A percentile compares a stretch with the other conserved stretches of the same genome.
These are phyloP conservation scores for Bolboschoenus planiculmis DNA, from an alignment of 176 grass and related monocot genomes.

Conservation along the genomic window DNA sequence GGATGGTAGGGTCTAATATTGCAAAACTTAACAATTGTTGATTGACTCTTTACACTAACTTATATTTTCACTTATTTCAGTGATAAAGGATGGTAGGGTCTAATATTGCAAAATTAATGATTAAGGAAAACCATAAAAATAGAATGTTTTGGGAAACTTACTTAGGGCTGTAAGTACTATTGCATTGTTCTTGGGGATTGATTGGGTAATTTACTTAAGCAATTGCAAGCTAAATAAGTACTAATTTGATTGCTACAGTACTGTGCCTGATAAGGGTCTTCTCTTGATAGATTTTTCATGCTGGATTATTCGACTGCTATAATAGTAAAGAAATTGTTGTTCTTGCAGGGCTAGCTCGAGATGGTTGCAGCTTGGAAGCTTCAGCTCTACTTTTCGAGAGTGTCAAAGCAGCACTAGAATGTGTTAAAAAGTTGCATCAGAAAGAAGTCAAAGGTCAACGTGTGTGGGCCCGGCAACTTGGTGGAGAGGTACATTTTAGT, in stretches of 20 bases:
- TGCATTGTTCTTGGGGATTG: neutral
- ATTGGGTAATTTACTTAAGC: neutral
- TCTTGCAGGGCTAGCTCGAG: constrained; percentile 64
- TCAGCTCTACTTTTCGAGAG: constrained; percentile 66
- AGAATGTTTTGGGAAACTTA: neutral
- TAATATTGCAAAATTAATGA: neutral
- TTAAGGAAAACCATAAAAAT: neutral
- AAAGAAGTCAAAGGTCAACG: constrained; percentile 59
- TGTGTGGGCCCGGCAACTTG: constrained; percentile 96
- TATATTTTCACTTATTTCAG: neutral
- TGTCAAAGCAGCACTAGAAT: constrained; percentile 64
- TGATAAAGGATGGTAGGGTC: neutral
- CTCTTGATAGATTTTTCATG: neutral
- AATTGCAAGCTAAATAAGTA: neutral
- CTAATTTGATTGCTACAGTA: neutral
- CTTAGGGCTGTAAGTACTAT: neutral
- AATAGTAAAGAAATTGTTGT: constrained; percentile 6
- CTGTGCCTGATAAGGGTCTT: neutral
- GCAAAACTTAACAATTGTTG: neutral
- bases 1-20: neutral
- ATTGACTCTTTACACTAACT: neutral
- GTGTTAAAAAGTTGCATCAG: constrained; percentile 58
- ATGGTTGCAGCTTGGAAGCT: constrained; percentile 74
- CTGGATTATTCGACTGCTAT: neutral
- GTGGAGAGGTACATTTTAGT: constrained; percentile 58